These are phyloP conservation scores for Scutellaria galericulata DNA, from an alignment of 257 asterid species.

Conservation along the genomic window DNA sequence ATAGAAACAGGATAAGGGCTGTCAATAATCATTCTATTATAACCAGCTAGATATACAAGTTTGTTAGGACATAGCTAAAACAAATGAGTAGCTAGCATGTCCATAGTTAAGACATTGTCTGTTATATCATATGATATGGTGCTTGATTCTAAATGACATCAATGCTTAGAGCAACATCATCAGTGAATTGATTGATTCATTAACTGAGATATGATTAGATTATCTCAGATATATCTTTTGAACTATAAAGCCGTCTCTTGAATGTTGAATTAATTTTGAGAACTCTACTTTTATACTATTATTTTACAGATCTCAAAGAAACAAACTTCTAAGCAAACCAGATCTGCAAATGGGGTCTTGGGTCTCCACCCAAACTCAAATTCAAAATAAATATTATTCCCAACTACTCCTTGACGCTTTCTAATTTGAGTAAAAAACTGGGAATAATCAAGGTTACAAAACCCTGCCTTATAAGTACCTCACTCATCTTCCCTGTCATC, in stretches of 20 bases:
- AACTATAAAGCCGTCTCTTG: neutral
- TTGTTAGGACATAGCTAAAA: neutral
- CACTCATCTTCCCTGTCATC: neutral
- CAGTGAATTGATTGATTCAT: neutral
- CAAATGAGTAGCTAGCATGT: constrained; percentile 2
- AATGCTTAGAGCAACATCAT: constrained; percentile 4
- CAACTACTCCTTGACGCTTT: neutral
- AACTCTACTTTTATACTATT: neutral
- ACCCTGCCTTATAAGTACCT: neutral
- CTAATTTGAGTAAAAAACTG: constrained; percentile 1
- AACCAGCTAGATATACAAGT: neutral
- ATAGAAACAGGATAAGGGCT: neutral
- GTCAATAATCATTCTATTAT: constrained; percentile 7
- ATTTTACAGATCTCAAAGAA: neutral
- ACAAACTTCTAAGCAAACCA: neutral
- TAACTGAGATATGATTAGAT: constrained; percentile 1
- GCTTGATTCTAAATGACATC: neutral
- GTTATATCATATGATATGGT: neutral
- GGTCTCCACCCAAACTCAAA: neutral
- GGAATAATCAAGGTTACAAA: neutral
- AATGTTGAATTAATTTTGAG: neutral
- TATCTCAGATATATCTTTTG: constrained; percentile 3
- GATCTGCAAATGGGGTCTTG: neutral
- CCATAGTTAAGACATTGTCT: neutral
- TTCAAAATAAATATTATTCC: neutral